Percentiles rank a stretch among this genome's conserved stretches.
Conservation (phyloP, 192 early-diverging fungal genomes). For the Jimgerdemannia flammicorona region DNA sequence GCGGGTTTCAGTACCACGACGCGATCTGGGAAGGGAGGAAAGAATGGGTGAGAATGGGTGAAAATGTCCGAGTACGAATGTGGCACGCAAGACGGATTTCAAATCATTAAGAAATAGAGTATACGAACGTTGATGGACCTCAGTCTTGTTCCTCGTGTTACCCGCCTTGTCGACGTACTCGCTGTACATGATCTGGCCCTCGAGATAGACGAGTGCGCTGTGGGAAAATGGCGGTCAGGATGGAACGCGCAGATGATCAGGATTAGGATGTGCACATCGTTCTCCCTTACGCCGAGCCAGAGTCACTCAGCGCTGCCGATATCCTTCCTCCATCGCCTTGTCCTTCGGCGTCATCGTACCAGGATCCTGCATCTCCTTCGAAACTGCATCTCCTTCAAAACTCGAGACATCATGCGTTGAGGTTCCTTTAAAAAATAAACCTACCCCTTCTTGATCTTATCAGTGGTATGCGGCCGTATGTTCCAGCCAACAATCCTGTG, state of each 20-base stretch:
- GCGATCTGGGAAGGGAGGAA: too few species aligned
- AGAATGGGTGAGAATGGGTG: too few species aligned
- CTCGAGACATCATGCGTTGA: too few species aligned
- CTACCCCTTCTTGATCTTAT: slow-evolving; percentile 53
- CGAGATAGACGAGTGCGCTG: slow-evolving; percentile 59
- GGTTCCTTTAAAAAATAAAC: neutral
- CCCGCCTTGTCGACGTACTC: slow-evolving; percentile 63
- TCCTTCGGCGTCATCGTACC: too few species aligned
- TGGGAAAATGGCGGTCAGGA: neutral
- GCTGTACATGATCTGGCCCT: slow-evolving; percentile 59
- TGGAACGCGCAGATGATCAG: neutral
- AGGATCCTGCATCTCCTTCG: too few species aligned
- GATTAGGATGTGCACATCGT: neutral
- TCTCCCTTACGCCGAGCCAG: too few species aligned
- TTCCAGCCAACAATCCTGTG: slow-evolving; percentile 54
- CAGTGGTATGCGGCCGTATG: slow-evolving; percentile 24
- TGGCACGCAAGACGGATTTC: too few species aligned
- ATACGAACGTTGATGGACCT: slow-evolving; percentile 36
- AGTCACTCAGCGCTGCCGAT: neutral
- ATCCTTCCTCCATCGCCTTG: too few species aligned
- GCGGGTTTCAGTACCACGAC: too few species aligned
- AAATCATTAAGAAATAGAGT: too few species aligned
- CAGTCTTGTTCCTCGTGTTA: slow-evolving; percentile 44
- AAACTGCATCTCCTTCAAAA: too few species aligned
- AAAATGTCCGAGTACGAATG: too few species aligned